Evolutionary conservation across 345 rosid genomes (phyloP).

Genomic region (Euphorbia pulcherrima): DNA sequence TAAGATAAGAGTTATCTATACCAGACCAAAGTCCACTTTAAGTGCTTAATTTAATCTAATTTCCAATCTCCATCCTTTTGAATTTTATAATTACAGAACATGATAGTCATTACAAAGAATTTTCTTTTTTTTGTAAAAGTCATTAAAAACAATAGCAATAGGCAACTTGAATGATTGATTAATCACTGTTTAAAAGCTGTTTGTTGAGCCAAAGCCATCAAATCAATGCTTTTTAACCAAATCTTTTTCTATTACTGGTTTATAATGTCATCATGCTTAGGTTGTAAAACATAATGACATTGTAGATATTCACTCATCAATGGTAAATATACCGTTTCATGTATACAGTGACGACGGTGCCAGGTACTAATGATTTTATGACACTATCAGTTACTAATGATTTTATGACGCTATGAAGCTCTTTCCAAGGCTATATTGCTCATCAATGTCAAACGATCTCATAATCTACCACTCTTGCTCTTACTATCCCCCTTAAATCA

Average conservation of each 20-base stretch:
- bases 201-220: not conserved
- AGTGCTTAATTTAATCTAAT: constrained; percentile 3
- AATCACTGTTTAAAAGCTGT: not conserved
- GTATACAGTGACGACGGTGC: no score
- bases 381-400: no score
- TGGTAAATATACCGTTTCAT: no score
- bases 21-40: constrained; percentile 1
- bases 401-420: no score
- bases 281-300: not conserved
- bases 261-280: not conserved
- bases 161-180: not conserved
- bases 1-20: not conserved
- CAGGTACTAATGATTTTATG: no score
- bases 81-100: not conserved
- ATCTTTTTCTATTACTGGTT: not conserved
- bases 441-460: no score
- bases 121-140: no score
- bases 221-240: not conserved
- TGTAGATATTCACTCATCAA: not conserved
- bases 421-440: no score
- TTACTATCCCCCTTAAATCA: no score
- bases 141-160: not conserved
- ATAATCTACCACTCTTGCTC: no score
- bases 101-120: not conserved
- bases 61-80: constrained; percentile 1